Percentiles rank a stretch among this genome's conserved stretches.
Evolutionary conservation across 2,329 filamentous ascomycete genomes (phyloP).

Genomic region (Claviceps cyperi): DNA sequence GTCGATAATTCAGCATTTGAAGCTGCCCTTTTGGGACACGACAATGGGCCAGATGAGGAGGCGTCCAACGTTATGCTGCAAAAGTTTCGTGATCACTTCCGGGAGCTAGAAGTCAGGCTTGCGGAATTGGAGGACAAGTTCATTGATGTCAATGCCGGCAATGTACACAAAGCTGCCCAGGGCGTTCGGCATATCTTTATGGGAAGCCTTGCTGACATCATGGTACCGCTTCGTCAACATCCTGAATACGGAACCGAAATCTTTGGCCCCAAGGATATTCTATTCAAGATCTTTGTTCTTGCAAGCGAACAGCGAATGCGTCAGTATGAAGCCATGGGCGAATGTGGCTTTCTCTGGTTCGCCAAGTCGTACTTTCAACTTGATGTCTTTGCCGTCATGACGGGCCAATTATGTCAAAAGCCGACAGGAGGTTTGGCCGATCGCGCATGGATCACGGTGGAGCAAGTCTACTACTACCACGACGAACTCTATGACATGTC

Average conservation of each 20-base stretch:
- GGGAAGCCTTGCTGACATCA: conserved; percentile 33
- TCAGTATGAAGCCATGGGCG: conserved; percentile 27
- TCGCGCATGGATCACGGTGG: conserved; percentile 35
- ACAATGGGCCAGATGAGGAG: conserved; percentile 17
- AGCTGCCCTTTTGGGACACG: conserved; percentile 31
- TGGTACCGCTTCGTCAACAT: conserved; percentile 31
- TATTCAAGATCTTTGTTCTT: conserved; percentile 39
- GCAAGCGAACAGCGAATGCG: conserved; percentile 32
- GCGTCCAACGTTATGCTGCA: conserved; percentile 4
- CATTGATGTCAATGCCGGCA: conserved; percentile 36
- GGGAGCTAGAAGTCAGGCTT: conserved; percentile 28
- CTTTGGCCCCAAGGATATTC: conserved; percentile 33
- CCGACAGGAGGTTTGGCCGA: conserved; percentile 35
- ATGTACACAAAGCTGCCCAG: conserved; percentile 36
- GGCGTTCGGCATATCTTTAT: conserved; percentile 32
- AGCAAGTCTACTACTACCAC: conserved; percentile 32
- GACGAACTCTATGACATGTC: conserved; percentile 35
- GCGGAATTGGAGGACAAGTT: conserved; percentile 32
- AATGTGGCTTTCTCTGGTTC: conserved; percentile 41
- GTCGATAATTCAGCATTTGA: conserved; percentile 33
- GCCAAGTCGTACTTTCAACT: conserved; percentile 39
- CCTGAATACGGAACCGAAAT: conserved; percentile 37
- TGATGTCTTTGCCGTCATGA: conserved; percentile 40
- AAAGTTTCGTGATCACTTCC: conserved; percentile 27
- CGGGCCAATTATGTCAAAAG: conserved; percentile 36